These are phyloP conservation scores for Phytophthora hibernalis DNA, from an alignment of 352 stramenopile genomes.

Conservation along the genomic window DNA sequence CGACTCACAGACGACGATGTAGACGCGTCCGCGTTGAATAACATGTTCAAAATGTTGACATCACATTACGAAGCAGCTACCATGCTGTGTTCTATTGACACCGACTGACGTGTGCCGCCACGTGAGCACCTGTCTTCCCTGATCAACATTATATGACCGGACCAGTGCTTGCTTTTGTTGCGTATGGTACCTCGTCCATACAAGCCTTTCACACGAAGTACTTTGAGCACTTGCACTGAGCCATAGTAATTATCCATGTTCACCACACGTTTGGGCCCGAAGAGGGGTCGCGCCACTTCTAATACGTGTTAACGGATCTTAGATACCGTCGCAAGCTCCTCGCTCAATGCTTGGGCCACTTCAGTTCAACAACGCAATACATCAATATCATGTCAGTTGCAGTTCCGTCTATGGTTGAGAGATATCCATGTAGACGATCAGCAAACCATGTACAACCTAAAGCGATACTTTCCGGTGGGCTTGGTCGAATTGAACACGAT, in stretches of 20 bases:
- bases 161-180: not conserved
- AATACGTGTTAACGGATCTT: not conserved
- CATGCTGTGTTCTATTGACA: not conserved
- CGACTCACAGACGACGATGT: not conserved
- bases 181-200: not conserved
- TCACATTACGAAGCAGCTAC: not conserved
- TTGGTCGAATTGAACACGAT: constrained; percentile 8
- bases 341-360: not conserved
- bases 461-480: constrained; percentile 4
- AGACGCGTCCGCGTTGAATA: not conserved
- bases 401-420: constrained; percentile 1
- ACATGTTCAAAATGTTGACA: not conserved
- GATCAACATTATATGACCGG: not conserved
- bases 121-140: not conserved
- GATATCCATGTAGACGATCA: constrained; percentile 3
- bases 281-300: not conserved
- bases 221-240: not conserved
- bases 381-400: not conserved
- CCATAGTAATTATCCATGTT: not conserved
- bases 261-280: not conserved
- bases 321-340: not conserved
- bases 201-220: not conserved
- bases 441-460: constrained; percentile 7
- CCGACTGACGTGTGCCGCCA: not conserved
- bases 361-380: not conserved